Base-by-base conservation (phyloP, 2,329 filamentous ascomycete species). In the Colletotrichum lindemuthianum region DNA sequence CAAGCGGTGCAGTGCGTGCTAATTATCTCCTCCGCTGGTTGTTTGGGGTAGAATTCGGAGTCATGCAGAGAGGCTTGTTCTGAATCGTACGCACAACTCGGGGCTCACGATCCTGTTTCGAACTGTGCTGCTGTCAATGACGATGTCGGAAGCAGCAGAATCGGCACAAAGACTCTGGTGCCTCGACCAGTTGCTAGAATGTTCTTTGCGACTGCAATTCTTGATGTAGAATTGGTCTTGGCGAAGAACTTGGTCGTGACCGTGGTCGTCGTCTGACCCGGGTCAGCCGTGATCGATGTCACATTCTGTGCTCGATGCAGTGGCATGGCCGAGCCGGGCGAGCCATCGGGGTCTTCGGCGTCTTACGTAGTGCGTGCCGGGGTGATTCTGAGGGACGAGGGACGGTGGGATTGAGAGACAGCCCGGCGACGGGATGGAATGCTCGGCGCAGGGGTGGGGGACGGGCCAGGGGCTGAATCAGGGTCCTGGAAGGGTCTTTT, bases 391-490 rank as follows among this genome's bases (percentile, higher is more conserved):
- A 15, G 37, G 43, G 43, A 33, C 32, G 52, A 56, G 43, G 43
- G 15, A 48, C 53, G 34, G 43, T 57, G 34, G 0, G 43, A 48
- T 47, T 40, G 48, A 37, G 15, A 34, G 48, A 33, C 32, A 24
- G 44, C 34, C 41, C 52, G 43, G 50, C 50, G 51, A 50, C 39
- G 49, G 43, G 53, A 52, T 32, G 58, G 59, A 59, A 60, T 57
- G 63, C 52, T 65, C 47, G 63, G 34, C 59, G 52, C 63, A 65
- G 52, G 63, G 63, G 52, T 65, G 13, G 32, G 33, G 44, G 37
- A 57, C 41, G 24, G 45, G 45, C 61, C 34, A 61, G 61, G 61
- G 61, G 61, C 51, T 65, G 61, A 56, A 65, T 65, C 58, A 65
- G 61, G 61, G 61, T 65, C 56, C 56, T 51, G 39, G 56, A 52